phyloP scores from a whole-genome alignment of 2,329 filamentous ascomycete species.

The Sporothrix phasma region DNA sequence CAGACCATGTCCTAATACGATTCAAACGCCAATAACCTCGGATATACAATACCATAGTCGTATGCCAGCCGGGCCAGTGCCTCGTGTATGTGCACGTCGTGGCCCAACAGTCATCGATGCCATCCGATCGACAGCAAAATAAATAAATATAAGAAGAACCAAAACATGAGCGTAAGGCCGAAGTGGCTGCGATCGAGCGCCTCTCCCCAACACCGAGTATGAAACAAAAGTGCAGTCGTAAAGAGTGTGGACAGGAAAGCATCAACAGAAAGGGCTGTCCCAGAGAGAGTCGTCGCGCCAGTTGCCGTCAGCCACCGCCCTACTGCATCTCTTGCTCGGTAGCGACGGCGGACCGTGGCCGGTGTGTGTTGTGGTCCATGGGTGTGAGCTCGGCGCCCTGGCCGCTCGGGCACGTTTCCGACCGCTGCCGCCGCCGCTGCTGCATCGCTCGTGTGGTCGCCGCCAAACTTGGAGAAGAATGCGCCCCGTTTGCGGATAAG shows the following conservation, averaged over 20 bases:
- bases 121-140: not conserved
- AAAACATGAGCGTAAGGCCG: too few species aligned
- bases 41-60: not conserved
- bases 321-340: constrained; percentile 19
- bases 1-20: not conserved
- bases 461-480: constrained; percentile 73
- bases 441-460: constrained; percentile 36
- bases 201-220: not conserved
- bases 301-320: not conserved
- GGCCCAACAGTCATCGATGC: too few species aligned
- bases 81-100: not conserved
- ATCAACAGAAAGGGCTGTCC: not conserved
- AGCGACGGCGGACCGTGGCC: constrained; percentile 23
- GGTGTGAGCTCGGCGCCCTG: constrained; percentile 61
- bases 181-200: too few species aligned
- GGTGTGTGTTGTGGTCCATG: constrained; percentile 24
- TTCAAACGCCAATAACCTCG: not conserved
- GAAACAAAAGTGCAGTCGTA: not conserved
- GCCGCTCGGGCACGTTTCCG: constrained; percentile 63
- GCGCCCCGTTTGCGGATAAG: constrained; percentile 57
- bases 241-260: not conserved
- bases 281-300: not conserved
- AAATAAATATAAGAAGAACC: not conserved
- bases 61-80: not conserved
- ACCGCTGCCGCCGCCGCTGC: constrained; percentile 26